Conservation (phyloP, 345 rosid genomes). For the Dovyalis caffra region DNA sequence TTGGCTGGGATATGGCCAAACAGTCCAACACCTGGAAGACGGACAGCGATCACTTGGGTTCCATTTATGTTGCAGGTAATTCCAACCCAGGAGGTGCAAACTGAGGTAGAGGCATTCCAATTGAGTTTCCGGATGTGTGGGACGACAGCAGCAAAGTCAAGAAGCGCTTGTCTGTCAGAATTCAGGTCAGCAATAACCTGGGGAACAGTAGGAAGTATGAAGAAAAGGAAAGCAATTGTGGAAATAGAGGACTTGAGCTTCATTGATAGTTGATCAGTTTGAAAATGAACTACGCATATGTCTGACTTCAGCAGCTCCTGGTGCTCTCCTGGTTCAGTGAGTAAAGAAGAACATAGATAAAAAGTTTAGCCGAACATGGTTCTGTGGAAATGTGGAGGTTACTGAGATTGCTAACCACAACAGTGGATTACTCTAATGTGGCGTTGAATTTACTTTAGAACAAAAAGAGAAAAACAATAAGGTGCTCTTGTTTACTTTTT, state of each 20-base stretch:
- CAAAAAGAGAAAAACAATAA: slow-evolving; percentile 8
- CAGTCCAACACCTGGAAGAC: slow-evolving; percentile 72
- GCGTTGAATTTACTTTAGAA: background rate
- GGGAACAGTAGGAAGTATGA: slow-evolving; percentile 8
- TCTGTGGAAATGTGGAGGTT: background rate
- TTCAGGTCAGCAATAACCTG: slow-evolving; percentile 38
- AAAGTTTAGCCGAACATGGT: background rate
- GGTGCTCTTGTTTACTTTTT: background rate
- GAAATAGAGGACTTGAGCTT: slow-evolving; percentile 25
- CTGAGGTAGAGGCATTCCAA: slow-evolving; percentile 44
- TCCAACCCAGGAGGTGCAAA: slow-evolving; percentile 64
- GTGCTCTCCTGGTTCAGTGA: background rate
- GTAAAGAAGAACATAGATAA: background rate
- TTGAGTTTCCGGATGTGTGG: slow-evolving; percentile 51
- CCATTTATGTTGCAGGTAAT: slow-evolving; percentile 43
- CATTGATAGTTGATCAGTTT: slow-evolving; percentile 17
- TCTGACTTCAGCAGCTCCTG: slow-evolving; percentile 6
- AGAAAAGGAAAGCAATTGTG: slow-evolving; percentile 28
- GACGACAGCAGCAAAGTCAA: slow-evolving; percentile 45
- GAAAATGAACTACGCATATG: background rate
- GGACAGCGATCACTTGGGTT: slow-evolving; percentile 47
- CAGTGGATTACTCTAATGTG: background rate
- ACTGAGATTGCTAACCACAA: background rate
- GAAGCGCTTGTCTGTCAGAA: slow-evolving; percentile 56
- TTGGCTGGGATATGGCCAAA: slow-evolving; percentile 53